Evolutionary conservation across 1,139 yeast genomes (phyloP), one percentile per base, ranked within the genome.

Genomic region (Yamadazyma conglobata): DNA sequence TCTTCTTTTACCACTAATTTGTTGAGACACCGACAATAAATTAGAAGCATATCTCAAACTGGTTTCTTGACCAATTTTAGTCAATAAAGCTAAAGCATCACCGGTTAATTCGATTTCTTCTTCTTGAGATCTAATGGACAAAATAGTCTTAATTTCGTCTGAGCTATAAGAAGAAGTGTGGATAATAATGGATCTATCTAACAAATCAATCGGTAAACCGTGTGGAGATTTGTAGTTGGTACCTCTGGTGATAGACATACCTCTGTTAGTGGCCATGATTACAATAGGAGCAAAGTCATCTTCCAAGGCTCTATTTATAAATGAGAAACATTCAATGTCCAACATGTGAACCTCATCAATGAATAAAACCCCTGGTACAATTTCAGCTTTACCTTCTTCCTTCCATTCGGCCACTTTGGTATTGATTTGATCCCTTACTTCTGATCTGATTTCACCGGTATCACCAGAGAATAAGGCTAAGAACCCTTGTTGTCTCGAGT

Each of bases 291-390:
- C 82, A 56, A 91, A 81, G 44, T 89, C 97, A 58, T 88, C 96
- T 64, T 93, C 99, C 40, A 93, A 71, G 6, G 98, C 97, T 44
- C 98, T 76, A 66, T 93, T 93, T 52, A 93, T 78, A 58, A 86
- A 93, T 15, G 98, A 84, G 53, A 91, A 93, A 56, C 96, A 83
- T 61, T 93, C 99, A 50, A 93, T 86, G 58, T 93, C 99, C 45
- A 93, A 77, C 97, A 93, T 93, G 62, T 93, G 98, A 32, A 89
- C 97, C 63, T 93, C 99, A 61, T 93, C 99, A 49, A 93, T 87
- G 60, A 93, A 93, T 48, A 93, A 69, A 9, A 93, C 98, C 45
- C 99, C 99, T n/a, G 98, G 97, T 30, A 88, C 84, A 44, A 93
- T 89, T 50, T 89, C 96, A 9, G 98, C 98, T 58, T 91, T 93